A percentile compares a stretch with the other conserved stretches of the same genome.
These are phyloP conservation scores for Nyctanthes arbortristis DNA, from an alignment of 257 asterid genomes.

Conservation along the genomic window DNA sequence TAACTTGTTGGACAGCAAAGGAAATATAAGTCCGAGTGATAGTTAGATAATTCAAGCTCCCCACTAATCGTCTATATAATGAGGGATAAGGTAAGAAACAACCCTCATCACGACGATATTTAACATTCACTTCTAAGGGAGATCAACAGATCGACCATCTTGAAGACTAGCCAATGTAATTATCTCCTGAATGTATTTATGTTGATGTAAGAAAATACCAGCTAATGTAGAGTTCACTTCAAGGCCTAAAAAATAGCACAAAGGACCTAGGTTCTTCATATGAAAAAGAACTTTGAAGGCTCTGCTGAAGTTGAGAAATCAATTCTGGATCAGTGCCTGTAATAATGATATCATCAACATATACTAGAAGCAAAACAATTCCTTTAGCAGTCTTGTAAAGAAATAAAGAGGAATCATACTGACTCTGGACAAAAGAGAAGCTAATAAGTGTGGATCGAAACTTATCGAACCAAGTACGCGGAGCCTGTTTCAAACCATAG, in stretches of 20 bases:
- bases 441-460: background rate
- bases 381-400: background rate
- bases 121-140: conserved; percentile 11
- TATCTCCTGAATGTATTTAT: background rate
- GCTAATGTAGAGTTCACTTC: background rate
- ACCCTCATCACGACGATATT: conserved; percentile 9
- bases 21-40: too few species aligned
- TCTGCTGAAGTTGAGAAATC: background rate
- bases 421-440: background rate
- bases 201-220: conserved; percentile 1
- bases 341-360: background rate
- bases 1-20: background rate
- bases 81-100: conserved; percentile 7
- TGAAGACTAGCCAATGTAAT: background rate
- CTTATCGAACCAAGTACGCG: background rate
- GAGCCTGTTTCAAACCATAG: background rate
- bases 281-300: background rate
- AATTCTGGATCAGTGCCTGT: background rate
- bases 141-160: background rate
- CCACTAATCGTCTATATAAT: conserved; percentile 1
- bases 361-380: background rate
- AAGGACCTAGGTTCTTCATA: background rate
- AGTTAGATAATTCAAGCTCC: conserved; percentile 8
- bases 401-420: background rate
- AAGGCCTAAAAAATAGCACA: background rate